phyloP scores from a whole-genome alignment of 768 basidiomycete genomes.

The Suillus alpinus region DNA sequence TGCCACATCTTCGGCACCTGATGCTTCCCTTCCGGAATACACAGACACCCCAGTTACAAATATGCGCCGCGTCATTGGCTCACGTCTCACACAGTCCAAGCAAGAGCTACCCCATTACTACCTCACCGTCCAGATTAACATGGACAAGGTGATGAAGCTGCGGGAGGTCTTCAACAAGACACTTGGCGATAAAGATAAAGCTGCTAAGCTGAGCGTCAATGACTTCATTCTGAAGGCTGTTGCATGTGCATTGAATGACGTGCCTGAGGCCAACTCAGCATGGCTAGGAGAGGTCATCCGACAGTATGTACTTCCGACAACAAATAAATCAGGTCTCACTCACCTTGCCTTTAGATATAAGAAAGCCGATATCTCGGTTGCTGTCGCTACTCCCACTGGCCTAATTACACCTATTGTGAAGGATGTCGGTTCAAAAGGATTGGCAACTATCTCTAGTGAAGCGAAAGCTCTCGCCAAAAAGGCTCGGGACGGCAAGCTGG shows the following conservation, averaged over 20 bases:
- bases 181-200: conserved; percentile 82
- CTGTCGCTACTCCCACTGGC: conserved; percentile 93
- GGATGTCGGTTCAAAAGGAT: conserved; percentile 89
- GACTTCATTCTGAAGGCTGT: conserved; percentile 98
- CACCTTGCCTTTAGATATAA: conserved; percentile 61
- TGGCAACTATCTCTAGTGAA: conserved; percentile 89
- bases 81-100: conserved; percentile 89
- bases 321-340: background rate
- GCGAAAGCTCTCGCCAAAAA: conserved; percentile 91
- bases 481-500: conserved; percentile 94
- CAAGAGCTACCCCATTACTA: conserved; percentile 97
- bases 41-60: conserved; percentile 86
- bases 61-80: conserved; percentile 93
- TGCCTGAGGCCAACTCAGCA: conserved; percentile 96
- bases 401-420: conserved; percentile 97
- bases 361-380: conserved; percentile 95
- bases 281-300: conserved; percentile 96
- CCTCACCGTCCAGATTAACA: conserved; percentile 89
- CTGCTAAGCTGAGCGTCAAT: conserved; percentile 92
- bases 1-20: conserved; percentile 41
- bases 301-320: conserved; percentile 58
- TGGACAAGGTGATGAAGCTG: conserved; percentile 94
- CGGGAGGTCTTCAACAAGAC: conserved; percentile 95
- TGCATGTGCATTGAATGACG: conserved; percentile 86
- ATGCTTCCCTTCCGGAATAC: conserved; percentile 68